Evolutionary conservation across 2,329 filamentous ascomycete genomes (phyloP).

Genomic region (Dactylellina sp.): DNA sequence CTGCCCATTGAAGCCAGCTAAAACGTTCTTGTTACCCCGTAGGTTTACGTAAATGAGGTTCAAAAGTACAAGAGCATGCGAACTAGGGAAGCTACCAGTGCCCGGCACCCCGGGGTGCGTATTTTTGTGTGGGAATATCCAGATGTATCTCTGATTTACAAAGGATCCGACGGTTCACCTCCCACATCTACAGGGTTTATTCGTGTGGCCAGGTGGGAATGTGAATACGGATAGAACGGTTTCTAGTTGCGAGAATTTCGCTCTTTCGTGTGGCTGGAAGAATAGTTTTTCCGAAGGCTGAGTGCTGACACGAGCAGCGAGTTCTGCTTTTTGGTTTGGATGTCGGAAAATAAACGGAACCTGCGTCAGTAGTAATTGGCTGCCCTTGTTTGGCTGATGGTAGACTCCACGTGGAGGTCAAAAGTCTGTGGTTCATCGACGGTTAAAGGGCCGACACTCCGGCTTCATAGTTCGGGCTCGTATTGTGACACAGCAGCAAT

Average conservation of each 20-base stretch:
- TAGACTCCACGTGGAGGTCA: constrained; percentile 42
- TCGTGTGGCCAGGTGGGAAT: constrained; percentile 23
- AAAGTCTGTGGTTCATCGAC: constrained; percentile 13
- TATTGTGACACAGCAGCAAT: constrained; percentile 40
- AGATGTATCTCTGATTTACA: constrained; percentile 16
- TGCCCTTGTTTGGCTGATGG: constrained; percentile 24
- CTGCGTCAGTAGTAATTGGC: constrained; percentile 50
- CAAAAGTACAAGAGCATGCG: constrained; percentile 42
- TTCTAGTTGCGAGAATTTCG: constrained; percentile 24
- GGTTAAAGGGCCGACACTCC: constrained; percentile 51
- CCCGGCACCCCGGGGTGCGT: constrained; percentile 16
- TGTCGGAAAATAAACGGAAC: constrained; percentile 56
- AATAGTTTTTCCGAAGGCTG: constrained; percentile 57
- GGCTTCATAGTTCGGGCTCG: constrained; percentile 25
- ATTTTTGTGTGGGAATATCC: constrained; percentile 13
- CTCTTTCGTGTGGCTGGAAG: constrained; percentile 54
- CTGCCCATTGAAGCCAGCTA: constrained; percentile 10
- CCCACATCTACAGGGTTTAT: constrained; percentile 14
- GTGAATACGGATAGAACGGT: neutral
- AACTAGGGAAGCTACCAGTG: constrained; percentile 27
- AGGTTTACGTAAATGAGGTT: constrained; percentile 37
- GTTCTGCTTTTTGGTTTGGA: constrained; percentile 25
- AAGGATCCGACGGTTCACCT: constrained; percentile 26
- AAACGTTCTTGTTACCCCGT: constrained; percentile 37
- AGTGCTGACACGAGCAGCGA: constrained; percentile 35